Evolutionary conservation across 2,329 filamentous ascomycete genomes (phyloP).

Genomic region (Sordariomycetes sp.): DNA sequence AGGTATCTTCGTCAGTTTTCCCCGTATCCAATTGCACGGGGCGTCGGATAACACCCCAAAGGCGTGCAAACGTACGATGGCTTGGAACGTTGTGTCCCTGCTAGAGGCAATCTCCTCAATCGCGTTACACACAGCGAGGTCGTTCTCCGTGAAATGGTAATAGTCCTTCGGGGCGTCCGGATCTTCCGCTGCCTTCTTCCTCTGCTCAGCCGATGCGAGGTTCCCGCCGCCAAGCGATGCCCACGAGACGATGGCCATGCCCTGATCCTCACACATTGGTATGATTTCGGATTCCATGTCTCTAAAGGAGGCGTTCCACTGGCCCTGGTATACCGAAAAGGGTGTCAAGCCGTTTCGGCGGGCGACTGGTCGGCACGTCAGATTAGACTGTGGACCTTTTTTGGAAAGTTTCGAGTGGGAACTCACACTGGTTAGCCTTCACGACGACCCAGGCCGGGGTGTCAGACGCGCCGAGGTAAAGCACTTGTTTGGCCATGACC

Average conservation of each 20-base stretch:
- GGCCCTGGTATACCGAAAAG: neutral
- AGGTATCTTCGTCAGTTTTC: neutral
- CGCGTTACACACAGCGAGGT: neutral
- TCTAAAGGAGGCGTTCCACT: neutral
- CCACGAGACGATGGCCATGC: neutral
- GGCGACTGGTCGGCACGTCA: no score
- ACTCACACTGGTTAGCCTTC: neutral
- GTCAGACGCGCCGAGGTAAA: neutral
- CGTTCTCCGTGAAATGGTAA: neutral
- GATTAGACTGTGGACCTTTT: neutral
- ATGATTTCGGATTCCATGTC: neutral
- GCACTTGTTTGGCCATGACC: neutral
- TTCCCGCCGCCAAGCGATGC: neutral
- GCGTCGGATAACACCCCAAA: neutral
- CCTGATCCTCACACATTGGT: neutral
- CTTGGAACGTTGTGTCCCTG: neutral
- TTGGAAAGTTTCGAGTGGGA: neutral
- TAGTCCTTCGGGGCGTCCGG: neutral
- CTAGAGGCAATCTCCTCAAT: neutral
- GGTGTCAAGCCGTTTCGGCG: neutral
- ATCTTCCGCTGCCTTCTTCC: neutral
- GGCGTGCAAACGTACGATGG: neutral
- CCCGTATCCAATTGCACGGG: neutral
- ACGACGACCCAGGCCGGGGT: neutral
- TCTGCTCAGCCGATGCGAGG: neutral